Base-by-base conservation (phyloP, 129 eudicot genomes). In the Tagetes patula region DNA sequence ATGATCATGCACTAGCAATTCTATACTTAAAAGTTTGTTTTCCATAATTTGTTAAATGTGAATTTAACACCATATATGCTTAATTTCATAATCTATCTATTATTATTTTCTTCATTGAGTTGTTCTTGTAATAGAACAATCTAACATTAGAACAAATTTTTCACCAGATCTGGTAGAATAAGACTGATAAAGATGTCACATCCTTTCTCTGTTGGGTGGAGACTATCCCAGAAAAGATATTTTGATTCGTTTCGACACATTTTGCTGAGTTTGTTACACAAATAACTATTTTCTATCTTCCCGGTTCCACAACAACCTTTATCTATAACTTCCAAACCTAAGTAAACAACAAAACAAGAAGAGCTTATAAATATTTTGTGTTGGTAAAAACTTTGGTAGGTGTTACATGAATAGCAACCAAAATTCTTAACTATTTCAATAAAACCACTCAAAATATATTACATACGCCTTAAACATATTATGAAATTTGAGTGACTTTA, bases 231-330 rank as follows among this genome's bases (percentile, higher is more conserved):
- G 41, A 63, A 74, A 11, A 74, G 43, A 59, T 14, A 74, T 7
- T 65, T 62, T 10, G 78, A 64, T 71, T 74, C 71, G 34, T 77
- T 41, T 12, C 32, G 2, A 48, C 81, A 77, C 10, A 58, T 36
- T 27, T 33, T 14, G 27, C 27, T 46, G 20, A 69, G 69, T 30
- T 36, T 31, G 53, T 77, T 77, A 27, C 81, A 77, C 1, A 3
- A 1, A 11, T 34, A 69, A 68, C 42, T 38, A 41, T 36, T 11
- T 74, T 77, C 81, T 59, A 77, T 7, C 10, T 10, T 47, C 49
- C 81, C 45, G 0, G 70, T 69, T 49, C 81, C 81, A 69, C 81
- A 77, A 59, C 75, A 77, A 14, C 81, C 81, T 47, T 0, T 50
- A 30, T 77, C 64, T 7, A 62, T 39, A 59, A 77, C 70, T 48